phyloP scores from a whole-genome alignment of 2,329 filamentous ascomycete genomes.

The Chaetomiaceae sp. region DNA sequence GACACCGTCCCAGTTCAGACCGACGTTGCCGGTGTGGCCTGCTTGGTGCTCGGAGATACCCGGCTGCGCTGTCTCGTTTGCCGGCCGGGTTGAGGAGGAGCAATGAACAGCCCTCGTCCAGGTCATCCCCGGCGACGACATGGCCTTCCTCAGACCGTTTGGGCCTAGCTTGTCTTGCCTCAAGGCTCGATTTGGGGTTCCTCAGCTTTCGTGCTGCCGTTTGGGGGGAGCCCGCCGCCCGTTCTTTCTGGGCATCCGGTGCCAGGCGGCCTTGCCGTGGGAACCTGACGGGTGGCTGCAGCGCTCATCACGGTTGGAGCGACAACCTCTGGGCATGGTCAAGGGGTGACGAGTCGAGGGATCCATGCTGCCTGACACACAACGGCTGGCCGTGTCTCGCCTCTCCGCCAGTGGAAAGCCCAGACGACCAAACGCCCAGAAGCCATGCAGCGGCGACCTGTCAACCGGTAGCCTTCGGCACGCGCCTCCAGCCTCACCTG shows the following conservation, averaged over 20 bases:
- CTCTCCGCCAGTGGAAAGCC: slow-evolving; percentile 5
- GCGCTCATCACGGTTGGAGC: slow-evolving; percentile 32
- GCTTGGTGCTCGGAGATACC: too few relatives aligned
- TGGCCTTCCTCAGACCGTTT: too few relatives aligned
- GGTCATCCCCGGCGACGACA: neutral
- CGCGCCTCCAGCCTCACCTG: slow-evolving; percentile 16
- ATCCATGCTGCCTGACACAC: slow-evolving; percentile 21
- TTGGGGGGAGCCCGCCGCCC: slow-evolving; percentile 14
- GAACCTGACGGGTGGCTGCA: slow-evolving; percentile 35
- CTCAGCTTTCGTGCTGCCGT: slow-evolving; percentile 11
- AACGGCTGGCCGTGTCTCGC: slow-evolving; percentile 12
- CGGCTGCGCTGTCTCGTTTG: neutral
- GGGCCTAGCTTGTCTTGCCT: slow-evolving; percentile 3
- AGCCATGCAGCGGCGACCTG: slow-evolving; percentile 9
- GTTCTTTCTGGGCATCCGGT: slow-evolving; percentile 9
- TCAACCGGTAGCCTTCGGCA: slow-evolving; percentile 18
- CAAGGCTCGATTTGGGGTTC: slow-evolving; percentile 8
- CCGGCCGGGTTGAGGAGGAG: neutral
- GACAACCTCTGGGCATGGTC: slow-evolving; percentile 29
- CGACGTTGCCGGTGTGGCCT: too few relatives aligned
- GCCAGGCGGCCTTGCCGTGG: slow-evolving; percentile 17
- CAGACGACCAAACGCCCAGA: neutral
- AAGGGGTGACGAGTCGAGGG: slow-evolving; percentile 38
- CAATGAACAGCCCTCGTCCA: neutral
- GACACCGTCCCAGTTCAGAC: too few relatives aligned